Conservation (phyloP, 176 grass and related monocot species). For the Oropetium thomaeum region DNA sequence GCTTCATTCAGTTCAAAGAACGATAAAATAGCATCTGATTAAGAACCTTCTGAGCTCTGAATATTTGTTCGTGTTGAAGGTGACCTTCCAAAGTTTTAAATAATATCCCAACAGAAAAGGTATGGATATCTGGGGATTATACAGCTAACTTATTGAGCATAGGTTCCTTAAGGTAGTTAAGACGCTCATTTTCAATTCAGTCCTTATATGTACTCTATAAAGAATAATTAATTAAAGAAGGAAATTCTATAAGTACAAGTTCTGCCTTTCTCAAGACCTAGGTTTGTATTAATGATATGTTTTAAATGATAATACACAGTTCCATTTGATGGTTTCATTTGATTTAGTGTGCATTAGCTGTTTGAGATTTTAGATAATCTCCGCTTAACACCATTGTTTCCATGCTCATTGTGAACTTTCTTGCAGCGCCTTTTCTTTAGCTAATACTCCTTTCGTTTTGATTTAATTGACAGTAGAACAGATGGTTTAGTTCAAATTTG, state of each 20-base stretch:
- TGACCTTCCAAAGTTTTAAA: neutral
- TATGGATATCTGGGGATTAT: neutral
- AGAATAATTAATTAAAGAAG: slow-evolving; percentile 4
- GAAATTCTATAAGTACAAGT: slow-evolving; percentile 4
- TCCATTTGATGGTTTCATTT: slow-evolving; percentile 15
- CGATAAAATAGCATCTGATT: slow-evolving; percentile 18
- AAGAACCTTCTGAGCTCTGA: neutral
- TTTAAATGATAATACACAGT: slow-evolving; percentile 16
- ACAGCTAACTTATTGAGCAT: neutral
- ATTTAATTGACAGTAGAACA: too few species aligned
- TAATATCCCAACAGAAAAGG: neutral
- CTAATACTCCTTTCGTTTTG: too few species aligned
- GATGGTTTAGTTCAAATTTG: too few species aligned
- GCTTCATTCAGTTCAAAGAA: slow-evolving; percentile 15
- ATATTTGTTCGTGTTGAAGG: neutral
- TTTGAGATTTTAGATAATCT: slow-evolving; percentile 1
- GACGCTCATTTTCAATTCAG: neutral
- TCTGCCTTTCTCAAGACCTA: neutral
- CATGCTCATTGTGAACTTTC: slow-evolving; percentile 9
- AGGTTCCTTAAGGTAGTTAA: neutral
- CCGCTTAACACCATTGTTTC: neutral
- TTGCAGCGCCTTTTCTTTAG: neutral
- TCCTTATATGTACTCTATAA: neutral
- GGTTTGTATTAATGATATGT: neutral
- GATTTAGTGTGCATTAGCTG: slow-evolving; percentile 7